Base-by-base conservation (phyloP, 2,329 filamentous ascomycete species). In the Exophiala alcalophila region DNA sequence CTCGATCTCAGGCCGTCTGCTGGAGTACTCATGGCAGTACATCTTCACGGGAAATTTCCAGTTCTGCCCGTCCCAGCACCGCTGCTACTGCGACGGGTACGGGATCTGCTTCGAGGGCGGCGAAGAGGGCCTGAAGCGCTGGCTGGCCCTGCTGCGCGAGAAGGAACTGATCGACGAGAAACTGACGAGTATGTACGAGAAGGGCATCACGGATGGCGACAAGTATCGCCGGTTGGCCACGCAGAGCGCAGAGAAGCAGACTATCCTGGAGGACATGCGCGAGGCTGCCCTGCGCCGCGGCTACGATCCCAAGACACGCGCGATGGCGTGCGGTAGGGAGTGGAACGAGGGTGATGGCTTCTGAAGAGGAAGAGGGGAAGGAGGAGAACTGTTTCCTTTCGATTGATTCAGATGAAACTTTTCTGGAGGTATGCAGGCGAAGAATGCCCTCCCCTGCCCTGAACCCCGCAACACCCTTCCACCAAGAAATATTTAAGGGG, bases 21-120 rank as follows among this genome's bases (percentile, higher is more conserved):
- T 77, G 66, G 79, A 83, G 57, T 81, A 82, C 56, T 61, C 80
- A 1, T 83, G 79, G 79, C 77, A 81, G 46, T 77, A 72, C 46
- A 68, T 82, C 11, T 83, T 81, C 57, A 75, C 76, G 0, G 74
- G 72, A 2, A 49, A 69, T 16, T 56, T 62, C 9, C 60, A 65
- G 15, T 56, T 66, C 29, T 75, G 72, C 44, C 67, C 69, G 4
- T 61, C 61, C 16, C 73, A 78, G 62, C 68, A 74, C 44, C 59
- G 73, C 0, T 83, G 80, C 62, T 79, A 79, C 49, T 83, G 80
- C 57, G 78, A 83, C 49, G 78, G 76, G 5, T 83, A 75, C 34
- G 80, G 80, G 1, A 61, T 77, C 10, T 83, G 80, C 56, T 82
- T 81, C 51, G 75, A 71, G 7, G 68, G 67, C 4, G 65, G 67